Base-by-base conservation (phyloP, 306 rosid genomes). In the Cucumis cinereus region DNA sequence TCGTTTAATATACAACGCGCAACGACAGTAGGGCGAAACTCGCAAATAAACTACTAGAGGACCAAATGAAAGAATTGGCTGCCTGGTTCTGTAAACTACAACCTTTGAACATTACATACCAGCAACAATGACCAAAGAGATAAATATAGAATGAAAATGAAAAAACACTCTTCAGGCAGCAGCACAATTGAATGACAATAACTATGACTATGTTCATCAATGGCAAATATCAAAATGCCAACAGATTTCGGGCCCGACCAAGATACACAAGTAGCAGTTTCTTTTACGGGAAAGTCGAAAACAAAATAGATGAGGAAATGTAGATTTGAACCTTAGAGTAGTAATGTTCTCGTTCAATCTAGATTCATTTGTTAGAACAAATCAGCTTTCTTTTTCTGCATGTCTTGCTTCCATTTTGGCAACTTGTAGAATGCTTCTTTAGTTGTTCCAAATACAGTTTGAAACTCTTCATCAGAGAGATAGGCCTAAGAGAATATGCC, bases 401-500 rank as follows among this genome's bases (percentile, higher is more conserved):
- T 84, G 82, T 92, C 99, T 90, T 95, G 99, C 87, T 95, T 95
- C 99, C 99, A 95, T 84, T 83, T 89, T 24, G 99, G 99, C 81
- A 88, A 82, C 85, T 85, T 91, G 50, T 88, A 77, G 92, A 95
- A 95, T 70, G 89, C 90, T 77, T 86, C 99, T 82, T 92, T 95
- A n/a, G 79, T 38, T 80, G 86, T 81, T 81, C 89, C 93, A 79
- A 95, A 89, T 77, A 92, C 73, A 38, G 87, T 77, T 62, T 79
- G 85, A 47, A 95, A 95, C 77, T 95, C 99, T 71, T 87, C 88
- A 0, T 87, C 98, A 8, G 99, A 87, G 75, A 95, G 93, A 82
- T 95, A 95, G 62, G 97, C 85, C 99, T 95, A 23, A 59, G 76
- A 81, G 41, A 77, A 50, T 8, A 47, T 63, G 50, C 62, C 71